Evolutionary conservation across 129 eudicot species (phyloP).

Genomic region (Centella asiatica): DNA sequence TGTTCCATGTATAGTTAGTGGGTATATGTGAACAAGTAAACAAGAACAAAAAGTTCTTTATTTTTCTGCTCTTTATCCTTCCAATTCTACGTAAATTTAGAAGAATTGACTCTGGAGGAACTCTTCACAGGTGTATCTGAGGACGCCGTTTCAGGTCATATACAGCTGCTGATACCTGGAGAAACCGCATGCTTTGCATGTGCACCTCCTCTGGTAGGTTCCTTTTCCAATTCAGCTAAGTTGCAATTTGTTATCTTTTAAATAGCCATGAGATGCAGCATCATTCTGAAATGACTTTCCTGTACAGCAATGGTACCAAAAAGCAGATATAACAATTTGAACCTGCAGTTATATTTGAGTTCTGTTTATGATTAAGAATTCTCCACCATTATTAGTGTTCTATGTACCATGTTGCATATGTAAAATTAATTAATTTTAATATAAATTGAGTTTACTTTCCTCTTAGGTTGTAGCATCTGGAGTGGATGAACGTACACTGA

Average conservation of each 20-base stretch:
- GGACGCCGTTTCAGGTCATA: slow-evolving; percentile 98
- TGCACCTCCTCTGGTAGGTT: slow-evolving; percentile 90
- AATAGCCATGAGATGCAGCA: too few species aligned
- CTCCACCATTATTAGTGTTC: background rate
- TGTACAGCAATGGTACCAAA: too few species aligned
- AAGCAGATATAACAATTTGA: too few species aligned
- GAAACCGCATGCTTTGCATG: slow-evolving; percentile 99
- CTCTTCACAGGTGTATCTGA: slow-evolving; percentile 78
- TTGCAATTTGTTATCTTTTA: too few species aligned
- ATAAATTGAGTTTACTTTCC: background rate
- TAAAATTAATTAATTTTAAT: background rate
- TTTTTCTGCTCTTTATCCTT: background rate
- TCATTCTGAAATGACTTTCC: too few species aligned
- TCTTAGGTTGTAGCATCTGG: slow-evolving; percentile 95
- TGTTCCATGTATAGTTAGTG: background rate
- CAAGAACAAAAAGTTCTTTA: background rate
- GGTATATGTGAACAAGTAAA: too few species aligned
- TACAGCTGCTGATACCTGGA: slow-evolving; percentile 91
- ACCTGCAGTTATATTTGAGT: background rate
- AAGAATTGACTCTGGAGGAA: slow-evolving; percentile 5
- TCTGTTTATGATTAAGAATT: background rate
- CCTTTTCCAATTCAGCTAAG: background rate
- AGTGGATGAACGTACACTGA: slow-evolving; percentile 89
- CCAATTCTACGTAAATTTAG: background rate
- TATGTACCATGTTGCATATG: background rate